These are phyloP conservation scores for Erysiphe pulchra DNA, from an alignment of 2,329 filamentous ascomycete genomes.

Conservation along the genomic window DNA sequence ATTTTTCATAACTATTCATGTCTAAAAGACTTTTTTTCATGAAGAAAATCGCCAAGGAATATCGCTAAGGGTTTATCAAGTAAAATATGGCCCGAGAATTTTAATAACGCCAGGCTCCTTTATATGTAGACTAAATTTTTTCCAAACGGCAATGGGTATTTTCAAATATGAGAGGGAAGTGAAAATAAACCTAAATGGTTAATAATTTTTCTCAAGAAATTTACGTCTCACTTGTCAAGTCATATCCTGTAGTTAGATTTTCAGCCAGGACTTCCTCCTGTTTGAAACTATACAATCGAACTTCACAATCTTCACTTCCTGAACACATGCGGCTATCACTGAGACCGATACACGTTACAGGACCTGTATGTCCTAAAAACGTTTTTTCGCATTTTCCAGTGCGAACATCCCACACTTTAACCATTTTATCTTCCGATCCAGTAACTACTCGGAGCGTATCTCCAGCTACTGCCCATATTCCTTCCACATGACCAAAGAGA, in stretches of 20 bases:
- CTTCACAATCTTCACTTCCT: slow-evolving; percentile 80
- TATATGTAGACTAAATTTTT: too few relatives aligned
- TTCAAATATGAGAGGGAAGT: too few relatives aligned
- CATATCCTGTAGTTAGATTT: background rate
- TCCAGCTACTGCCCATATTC: slow-evolving; percentile 77
- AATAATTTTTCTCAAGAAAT: too few relatives aligned
- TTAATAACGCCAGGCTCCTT: too few relatives aligned
- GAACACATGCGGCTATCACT: slow-evolving; percentile 77
- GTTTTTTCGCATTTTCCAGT: slow-evolving; percentile 81
- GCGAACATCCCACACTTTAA: slow-evolving; percentile 86
- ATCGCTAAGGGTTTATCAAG: too few relatives aligned
- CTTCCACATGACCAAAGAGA: slow-evolving; percentile 92
- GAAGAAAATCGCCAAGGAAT: too few relatives aligned
- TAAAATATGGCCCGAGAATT: too few relatives aligned
- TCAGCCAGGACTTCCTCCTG: slow-evolving; percentile 4
- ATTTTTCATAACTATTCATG: too few relatives aligned
- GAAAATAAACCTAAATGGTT: too few relatives aligned
- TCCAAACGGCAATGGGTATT: too few relatives aligned
- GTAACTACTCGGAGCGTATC: slow-evolving; percentile 74
- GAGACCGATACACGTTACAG: slow-evolving; percentile 78
- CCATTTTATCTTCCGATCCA: slow-evolving; percentile 78
- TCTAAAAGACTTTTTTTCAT: too few relatives aligned
- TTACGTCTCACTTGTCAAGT: too few relatives aligned
- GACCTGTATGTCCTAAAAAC: slow-evolving; percentile 70
- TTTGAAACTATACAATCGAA: slow-evolving; percentile 55